These are phyloP conservation scores for Aspergillus sp. DNA, from an alignment of 2,329 filamentous ascomycete genomes.

Conservation along the genomic window DNA sequence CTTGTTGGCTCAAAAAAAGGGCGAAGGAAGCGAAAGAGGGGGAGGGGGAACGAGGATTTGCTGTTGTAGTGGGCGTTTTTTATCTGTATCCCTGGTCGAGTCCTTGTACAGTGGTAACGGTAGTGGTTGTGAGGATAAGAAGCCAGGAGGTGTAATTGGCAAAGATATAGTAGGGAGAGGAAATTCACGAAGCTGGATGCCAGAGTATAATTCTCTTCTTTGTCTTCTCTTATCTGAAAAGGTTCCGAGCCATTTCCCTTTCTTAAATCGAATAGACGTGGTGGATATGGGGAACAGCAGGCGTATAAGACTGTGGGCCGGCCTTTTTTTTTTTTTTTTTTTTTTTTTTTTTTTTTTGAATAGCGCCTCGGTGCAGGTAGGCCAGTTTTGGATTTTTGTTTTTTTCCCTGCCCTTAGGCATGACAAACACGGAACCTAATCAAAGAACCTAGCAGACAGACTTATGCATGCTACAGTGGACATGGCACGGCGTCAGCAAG, in stretches of 20 bases:
- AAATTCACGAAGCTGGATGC: constrained; percentile 6
- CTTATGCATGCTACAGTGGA: constrained; percentile 40
- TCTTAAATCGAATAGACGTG: constrained; percentile 13
- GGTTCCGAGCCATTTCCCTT: constrained; percentile 4
- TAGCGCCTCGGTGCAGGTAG: constrained; percentile 21
- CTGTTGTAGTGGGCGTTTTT: background rate
- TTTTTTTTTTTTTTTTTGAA: constrained; percentile 2
- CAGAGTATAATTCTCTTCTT: background rate
- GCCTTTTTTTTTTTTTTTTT: constrained; percentile 13
- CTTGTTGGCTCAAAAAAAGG: background rate
- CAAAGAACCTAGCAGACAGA: constrained; percentile 35
- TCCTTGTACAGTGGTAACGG: background rate
- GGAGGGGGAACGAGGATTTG: background rate
- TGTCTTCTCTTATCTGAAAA: constrained; percentile 6
- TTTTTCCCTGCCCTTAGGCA: constrained; percentile 16
- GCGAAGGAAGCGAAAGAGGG: background rate
- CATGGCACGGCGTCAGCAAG: constrained; percentile 35
- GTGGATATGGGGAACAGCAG: constrained; percentile 37
- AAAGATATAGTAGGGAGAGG: background rate
- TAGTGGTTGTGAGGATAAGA: constrained; percentile 12
- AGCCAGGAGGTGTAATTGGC: constrained; percentile 15
- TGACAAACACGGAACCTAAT: constrained; percentile 39
- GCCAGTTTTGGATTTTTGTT: background rate
- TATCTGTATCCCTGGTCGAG: background rate
- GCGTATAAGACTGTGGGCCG: constrained; percentile 39